These are phyloP conservation scores for Parafenestella ontariensis DNA, from an alignment of 2,329 filamentous ascomycete genomes.

Conservation along the genomic window DNA sequence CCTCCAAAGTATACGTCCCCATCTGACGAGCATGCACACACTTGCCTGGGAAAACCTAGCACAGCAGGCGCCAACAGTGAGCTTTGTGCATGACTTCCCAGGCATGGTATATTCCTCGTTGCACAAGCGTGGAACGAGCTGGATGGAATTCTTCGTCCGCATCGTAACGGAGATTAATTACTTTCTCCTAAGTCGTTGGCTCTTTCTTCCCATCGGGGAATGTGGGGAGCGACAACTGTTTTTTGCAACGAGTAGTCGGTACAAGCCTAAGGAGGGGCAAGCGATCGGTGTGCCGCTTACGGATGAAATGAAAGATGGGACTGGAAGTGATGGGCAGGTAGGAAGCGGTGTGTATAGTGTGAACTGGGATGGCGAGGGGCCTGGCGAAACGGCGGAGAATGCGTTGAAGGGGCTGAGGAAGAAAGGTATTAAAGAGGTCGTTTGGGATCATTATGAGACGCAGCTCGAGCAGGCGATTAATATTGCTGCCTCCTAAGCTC, in stretches of 20 bases:
- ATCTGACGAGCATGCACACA: slow-evolving; percentile 32
- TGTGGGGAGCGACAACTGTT: slow-evolving; percentile 42
- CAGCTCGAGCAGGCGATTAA: slow-evolving; percentile 24
- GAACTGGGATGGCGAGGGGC: slow-evolving; percentile 25
- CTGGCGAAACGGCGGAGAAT: slow-evolving; percentile 10
- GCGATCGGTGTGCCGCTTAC: slow-evolving; percentile 10
- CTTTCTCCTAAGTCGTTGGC: slow-evolving; percentile 14
- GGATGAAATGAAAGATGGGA: not conserved
- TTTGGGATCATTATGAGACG: slow-evolving; percentile 37
- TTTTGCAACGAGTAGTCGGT: slow-evolving; percentile 30
- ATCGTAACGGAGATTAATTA: slow-evolving; percentile 7
- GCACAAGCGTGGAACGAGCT: slow-evolving; percentile 5
- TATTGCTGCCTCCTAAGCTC: not conserved
- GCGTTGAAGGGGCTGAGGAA: slow-evolving; percentile 14
- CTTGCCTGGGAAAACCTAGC: slow-evolving; percentile 31
- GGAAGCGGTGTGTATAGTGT: slow-evolving; percentile 32
- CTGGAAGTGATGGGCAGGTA: slow-evolving; percentile 18
- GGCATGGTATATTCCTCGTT: slow-evolving; percentile 25
- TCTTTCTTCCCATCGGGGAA: slow-evolving; percentile 27
- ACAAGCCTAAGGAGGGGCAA: slow-evolving; percentile 16
- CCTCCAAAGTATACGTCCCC: slow-evolving; percentile 23
- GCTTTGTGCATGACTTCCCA: slow-evolving; percentile 37
- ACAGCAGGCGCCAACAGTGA: slow-evolving; percentile 17
- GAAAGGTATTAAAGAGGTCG: slow-evolving; percentile 30
- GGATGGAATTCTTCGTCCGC: slow-evolving; percentile 1